Evolutionary conservation across 345 rosid genomes (phyloP).

Genomic region (Acer negundo): DNA sequence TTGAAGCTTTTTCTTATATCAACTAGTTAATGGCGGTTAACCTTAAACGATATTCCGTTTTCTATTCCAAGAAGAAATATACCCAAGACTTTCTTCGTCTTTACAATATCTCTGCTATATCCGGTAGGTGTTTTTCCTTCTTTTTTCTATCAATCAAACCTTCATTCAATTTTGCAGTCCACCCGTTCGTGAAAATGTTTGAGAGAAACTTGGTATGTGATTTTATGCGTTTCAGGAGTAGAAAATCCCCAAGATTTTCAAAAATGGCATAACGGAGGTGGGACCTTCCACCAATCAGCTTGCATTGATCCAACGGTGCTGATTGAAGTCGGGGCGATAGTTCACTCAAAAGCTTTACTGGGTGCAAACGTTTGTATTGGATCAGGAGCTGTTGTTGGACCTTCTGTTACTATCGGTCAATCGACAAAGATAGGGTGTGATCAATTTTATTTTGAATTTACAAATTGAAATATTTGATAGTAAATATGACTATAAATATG

Average conservation of each 20-base stretch:
- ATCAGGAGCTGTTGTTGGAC: slow-evolving; percentile 72
- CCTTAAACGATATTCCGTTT: slow-evolving; percentile 4
- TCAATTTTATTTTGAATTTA: background rate
- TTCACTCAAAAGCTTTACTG: slow-evolving; percentile 54
- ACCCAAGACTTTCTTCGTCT: background rate
- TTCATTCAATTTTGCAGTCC: background rate
- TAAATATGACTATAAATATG: background rate
- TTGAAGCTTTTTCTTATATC: too few relatives aligned
- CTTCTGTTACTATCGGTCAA: slow-evolving; percentile 53
- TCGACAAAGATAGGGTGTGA: slow-evolving; percentile 51
- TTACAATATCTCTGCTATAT: background rate
- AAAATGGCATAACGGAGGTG: slow-evolving; percentile 72
- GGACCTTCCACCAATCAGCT: slow-evolving; percentile 60
- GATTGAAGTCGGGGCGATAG: slow-evolving; percentile 62
- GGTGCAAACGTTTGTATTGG: slow-evolving; percentile 61
- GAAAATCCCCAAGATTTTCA: slow-evolving; percentile 39
- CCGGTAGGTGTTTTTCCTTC: background rate
- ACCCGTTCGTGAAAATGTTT: slow-evolving; percentile 16
- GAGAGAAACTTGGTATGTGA: background rate
- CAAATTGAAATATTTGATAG: background rate
- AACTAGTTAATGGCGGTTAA: slow-evolving; percentile 5
- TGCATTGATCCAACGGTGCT: slow-evolving; percentile 51
- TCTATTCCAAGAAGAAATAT: background rate
- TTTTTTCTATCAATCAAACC: background rate
- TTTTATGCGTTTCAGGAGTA: slow-evolving; percentile 23